These are phyloP conservation scores for Talaromyces stipitatus DNA, from an alignment of 495 filamentous ascomycete genomes.

Conservation along the genomic window DNA sequence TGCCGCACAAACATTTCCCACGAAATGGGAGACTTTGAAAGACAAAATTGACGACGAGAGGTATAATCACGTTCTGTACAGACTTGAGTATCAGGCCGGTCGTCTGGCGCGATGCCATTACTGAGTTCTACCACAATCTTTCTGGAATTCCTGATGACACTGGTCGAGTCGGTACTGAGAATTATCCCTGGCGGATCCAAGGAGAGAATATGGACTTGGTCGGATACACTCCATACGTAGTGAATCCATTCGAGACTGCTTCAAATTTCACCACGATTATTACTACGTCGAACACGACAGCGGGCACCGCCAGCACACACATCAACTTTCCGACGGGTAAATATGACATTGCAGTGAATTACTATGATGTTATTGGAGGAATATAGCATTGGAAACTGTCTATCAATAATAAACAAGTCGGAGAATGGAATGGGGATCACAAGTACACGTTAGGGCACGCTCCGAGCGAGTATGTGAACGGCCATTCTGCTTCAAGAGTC, in stretches of 20 bases:
- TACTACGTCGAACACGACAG: conserved; percentile 40
- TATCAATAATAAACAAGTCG: conserved; percentile 43
- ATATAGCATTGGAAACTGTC: conserved; percentile 44
- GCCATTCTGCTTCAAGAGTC: conserved; percentile 53
- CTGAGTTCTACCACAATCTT: conserved; percentile 50
- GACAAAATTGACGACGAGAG: conserved; percentile 53
- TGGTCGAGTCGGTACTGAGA: conserved; percentile 36
- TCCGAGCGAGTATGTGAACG: conserved; percentile 54
- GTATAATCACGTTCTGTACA: conserved; percentile 48
- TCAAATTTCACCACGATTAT: conserved; percentile 40
- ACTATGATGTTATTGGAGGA: conserved; percentile 55
- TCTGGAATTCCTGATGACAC: conserved; percentile 48
- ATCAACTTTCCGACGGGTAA: conserved; percentile 37
- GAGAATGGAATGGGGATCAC: conserved; percentile 50
- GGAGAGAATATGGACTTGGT: conserved; percentile 52
- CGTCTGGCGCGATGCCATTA: conserved; percentile 68
- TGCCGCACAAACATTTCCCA: conserved; percentile 49
- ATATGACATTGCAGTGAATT: conserved; percentile 60
- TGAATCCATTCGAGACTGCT: conserved; percentile 48
- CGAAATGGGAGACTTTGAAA: conserved; percentile 44
- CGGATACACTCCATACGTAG: conserved; percentile 41
- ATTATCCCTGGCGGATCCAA: conserved; percentile 56
- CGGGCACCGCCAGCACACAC: conserved; percentile 40
- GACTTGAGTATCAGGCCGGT: conserved; percentile 55
- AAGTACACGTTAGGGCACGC: conserved; percentile 49